Percentiles rank a stretch among this genome's conserved stretches.
These are phyloP conservation scores for Citrullus colocynthis DNA, from an alignment of 306 rosid genomes.

Conservation along the genomic window DNA sequence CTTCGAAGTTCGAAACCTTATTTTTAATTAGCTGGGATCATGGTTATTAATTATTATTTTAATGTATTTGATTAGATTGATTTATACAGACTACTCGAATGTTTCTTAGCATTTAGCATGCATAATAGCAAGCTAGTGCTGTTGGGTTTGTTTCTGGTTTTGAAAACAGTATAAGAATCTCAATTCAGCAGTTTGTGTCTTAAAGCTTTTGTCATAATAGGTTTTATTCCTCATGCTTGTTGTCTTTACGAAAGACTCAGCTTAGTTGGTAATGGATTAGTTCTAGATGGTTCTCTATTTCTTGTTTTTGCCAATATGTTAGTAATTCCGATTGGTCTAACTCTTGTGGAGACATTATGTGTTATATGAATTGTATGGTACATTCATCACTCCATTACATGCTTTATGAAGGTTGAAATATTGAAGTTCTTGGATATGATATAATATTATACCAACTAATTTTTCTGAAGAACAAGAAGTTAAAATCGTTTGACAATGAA, in stretches of 20 bases:
- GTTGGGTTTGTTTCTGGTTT: neutral
- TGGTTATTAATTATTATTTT: neutral
- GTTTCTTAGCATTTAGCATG: neutral
- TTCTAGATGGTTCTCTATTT: neutral
- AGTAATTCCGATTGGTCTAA: neutral
- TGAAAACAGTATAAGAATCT: neutral
- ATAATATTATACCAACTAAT: neutral
- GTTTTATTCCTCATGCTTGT: neutral
- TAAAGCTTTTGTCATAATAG: neutral
- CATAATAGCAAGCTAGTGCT: neutral
- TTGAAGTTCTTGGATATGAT: neutral
- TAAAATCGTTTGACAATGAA: neutral
- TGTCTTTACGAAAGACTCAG: neutral
- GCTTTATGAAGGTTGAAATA: neutral
- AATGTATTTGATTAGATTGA: neutral
- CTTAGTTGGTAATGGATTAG: neutral
- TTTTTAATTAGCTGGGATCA: neutral
- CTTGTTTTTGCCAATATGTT: neutral
- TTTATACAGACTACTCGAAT: neutral
- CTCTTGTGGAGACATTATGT: neutral
- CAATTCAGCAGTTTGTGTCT: neutral
- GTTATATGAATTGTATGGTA: neutral
- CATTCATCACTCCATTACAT: neutral
- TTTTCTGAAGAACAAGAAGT: neutral
- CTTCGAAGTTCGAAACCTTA: constrained; percentile 13